Conservation (phyloP, 2,329 filamentous ascomycete species). For the Claviceps cyperi region DNA sequence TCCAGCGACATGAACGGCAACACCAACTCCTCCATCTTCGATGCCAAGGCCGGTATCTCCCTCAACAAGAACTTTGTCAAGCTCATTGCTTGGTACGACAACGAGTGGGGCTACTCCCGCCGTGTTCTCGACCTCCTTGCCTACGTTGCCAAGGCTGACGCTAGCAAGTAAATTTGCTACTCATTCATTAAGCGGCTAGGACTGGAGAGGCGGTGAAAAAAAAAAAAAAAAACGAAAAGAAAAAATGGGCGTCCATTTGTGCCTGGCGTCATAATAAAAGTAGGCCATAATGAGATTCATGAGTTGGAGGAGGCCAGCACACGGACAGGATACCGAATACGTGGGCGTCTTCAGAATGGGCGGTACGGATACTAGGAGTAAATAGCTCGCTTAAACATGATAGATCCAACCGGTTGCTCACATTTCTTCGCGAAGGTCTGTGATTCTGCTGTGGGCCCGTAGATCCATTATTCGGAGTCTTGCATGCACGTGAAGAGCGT, state of each 20-base stretch:
- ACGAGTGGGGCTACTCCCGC: slow-evolving; percentile 99
- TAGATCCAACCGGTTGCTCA: slow-evolving; percentile 4
- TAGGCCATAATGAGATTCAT: not conserved
- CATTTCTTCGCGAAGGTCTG: not conserved
- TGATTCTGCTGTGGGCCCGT: not conserved
- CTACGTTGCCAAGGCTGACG: slow-evolving; percentile 69
- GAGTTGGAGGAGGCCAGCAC: not conserved
- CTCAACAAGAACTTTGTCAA: slow-evolving; percentile 99
- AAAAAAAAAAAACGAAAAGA: not conserved
- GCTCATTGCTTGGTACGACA: slow-evolving; percentile 97
- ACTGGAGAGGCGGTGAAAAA: not conserved
- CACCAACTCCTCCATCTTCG: slow-evolving; percentile 91
- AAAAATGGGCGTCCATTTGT: not conserved
- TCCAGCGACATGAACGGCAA: slow-evolving; percentile 90
- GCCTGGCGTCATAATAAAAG: not conserved
- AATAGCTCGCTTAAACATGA: slow-evolving; percentile 2
- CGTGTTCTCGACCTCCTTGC: slow-evolving; percentile 72
- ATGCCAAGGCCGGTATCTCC: slow-evolving; percentile 97
- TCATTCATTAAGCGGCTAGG: not conserved
- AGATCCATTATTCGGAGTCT: no score
- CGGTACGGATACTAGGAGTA: not conserved
- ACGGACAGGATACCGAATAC: not conserved
- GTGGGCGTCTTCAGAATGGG: not conserved
- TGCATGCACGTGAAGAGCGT: no score
- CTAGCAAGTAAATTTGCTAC: slow-evolving; percentile 28